Evolutionary conservation across 192 early-diverging fungal genomes (phyloP).

Genomic region (Jimgerdemannia lactiflua): DNA sequence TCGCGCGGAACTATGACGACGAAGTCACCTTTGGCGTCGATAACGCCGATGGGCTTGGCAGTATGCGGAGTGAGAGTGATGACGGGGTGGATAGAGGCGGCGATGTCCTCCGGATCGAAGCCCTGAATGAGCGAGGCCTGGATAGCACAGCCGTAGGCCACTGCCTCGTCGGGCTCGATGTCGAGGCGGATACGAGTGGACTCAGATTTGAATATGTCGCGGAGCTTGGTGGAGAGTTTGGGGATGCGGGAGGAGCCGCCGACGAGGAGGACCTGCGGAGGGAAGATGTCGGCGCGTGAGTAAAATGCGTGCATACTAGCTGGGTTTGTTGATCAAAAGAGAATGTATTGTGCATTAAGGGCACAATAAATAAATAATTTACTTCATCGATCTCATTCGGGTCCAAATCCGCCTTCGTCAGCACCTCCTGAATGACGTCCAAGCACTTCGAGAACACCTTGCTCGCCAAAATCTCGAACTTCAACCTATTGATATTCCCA

Average conservation of each 20-base stretch:
- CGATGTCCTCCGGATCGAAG: slow-evolving; percentile 58
- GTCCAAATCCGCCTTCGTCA: slow-evolving; percentile 66
- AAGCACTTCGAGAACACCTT: slow-evolving; percentile 72
- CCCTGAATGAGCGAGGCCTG: slow-evolving; percentile 79
- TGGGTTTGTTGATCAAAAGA: no score
- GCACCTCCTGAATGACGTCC: slow-evolving; percentile 59
- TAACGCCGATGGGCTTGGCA: slow-evolving; percentile 75
- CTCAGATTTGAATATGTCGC: slow-evolving; percentile 66
- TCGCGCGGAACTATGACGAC: slow-evolving; percentile 77
- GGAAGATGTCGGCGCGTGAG: not conserved
- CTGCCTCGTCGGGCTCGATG: slow-evolving; percentile 92
- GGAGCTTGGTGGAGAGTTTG: slow-evolving; percentile 74
- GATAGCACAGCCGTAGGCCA: slow-evolving; percentile 85
- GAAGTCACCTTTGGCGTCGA: slow-evolving; percentile 68
- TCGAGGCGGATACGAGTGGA: slow-evolving; percentile 68
- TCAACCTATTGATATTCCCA: slow-evolving; percentile 74
- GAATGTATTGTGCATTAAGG: no score
- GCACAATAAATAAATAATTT: not conserved
- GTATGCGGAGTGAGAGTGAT: slow-evolving; percentile 57
- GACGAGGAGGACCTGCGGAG: slow-evolving; percentile 74
- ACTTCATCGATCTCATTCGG: slow-evolving; percentile 74
- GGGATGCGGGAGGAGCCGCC: slow-evolving; percentile 90
- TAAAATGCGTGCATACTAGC: not conserved
- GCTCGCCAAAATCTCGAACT: slow-evolving; percentile 87
- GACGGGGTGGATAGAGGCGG: slow-evolving; percentile 45